These are phyloP conservation scores for Fusarium citri DNA, from an alignment of 2,329 filamentous ascomycete species.

Conservation along the genomic window DNA sequence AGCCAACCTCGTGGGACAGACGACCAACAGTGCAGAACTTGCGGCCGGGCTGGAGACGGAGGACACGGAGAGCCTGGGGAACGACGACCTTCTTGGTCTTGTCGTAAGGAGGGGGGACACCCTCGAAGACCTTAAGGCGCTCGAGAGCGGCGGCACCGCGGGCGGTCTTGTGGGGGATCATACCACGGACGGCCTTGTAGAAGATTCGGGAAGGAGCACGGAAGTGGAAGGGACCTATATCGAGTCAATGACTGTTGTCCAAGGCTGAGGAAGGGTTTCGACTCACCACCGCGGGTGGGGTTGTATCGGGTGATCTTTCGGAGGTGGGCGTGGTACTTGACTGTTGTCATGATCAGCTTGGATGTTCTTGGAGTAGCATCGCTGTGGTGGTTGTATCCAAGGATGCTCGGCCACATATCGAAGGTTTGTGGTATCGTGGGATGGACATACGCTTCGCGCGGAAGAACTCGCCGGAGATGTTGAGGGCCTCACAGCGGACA, in stretches of 20 bases:
- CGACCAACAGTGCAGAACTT: slow-evolving; percentile 99
- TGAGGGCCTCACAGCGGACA: slow-evolving; percentile 98
- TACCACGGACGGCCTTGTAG: slow-evolving; percentile 99
- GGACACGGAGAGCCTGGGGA: slow-evolving; percentile 95
- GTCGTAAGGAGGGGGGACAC: slow-evolving; percentile 98
- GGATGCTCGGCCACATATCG: slow-evolving; percentile 36
- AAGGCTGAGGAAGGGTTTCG: slow-evolving; percentile 29
- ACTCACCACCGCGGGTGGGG: slow-evolving; percentile 95
- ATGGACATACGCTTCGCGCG: slow-evolving; percentile 95
- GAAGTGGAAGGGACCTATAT: slow-evolving; percentile 97
- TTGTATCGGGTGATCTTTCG: slow-evolving; percentile 99
- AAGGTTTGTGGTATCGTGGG: slow-evolving; percentile 30
- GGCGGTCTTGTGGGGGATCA: slow-evolving; percentile 99
- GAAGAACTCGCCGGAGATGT: slow-evolving; percentile 99
- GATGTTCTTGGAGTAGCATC: slow-evolving; percentile 14
- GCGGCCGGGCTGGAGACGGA: slow-evolving; percentile 97
- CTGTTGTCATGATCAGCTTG: slow-evolving; percentile 70
- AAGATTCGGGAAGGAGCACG: slow-evolving; percentile 99
- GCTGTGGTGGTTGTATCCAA: slow-evolving; percentile 28
- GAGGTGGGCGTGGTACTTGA: slow-evolving; percentile 99
- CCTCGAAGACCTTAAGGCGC: slow-evolving; percentile 99
- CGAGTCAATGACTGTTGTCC: slow-evolving; percentile 52
- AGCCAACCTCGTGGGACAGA: slow-evolving; percentile 98
- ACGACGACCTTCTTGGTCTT: slow-evolving; percentile 99
- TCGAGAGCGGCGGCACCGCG: slow-evolving; percentile 96